Evolutionary conservation across 192 early-diverging fungal species (phyloP), one percentile per base, ranked within the genome.

Genomic region (Mortierella hygrophila): DNA sequence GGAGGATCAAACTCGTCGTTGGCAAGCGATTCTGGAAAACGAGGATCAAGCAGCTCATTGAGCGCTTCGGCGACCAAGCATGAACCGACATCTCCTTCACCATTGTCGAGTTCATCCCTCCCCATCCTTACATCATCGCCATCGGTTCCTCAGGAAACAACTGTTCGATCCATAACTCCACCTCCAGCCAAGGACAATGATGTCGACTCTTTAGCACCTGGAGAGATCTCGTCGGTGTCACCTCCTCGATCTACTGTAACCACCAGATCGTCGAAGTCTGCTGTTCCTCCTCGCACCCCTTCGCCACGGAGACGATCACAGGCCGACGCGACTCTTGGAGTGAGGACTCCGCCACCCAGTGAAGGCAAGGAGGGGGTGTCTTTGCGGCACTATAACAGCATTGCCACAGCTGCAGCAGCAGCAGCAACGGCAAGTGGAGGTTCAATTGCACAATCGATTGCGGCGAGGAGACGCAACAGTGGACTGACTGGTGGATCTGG

Each of bases 281-380:
- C 38, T 38, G 23, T 23, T 41, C 69, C 57, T n/a, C 7, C 72
- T 20, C 44, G 70, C 11, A 15, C 32, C 18, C 72, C 52, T 18
- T 21, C 76, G 7, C 18, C 76, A 49, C 32, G 49, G 54, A 41
- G 35, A 6, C 20, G n/a, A 8, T 23, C 74, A 6, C 65, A 26
- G 10, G 26, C 65, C 8, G 65, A 68, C 1, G 29, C 29, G 1
- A 41, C 26, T 18, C 79, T 40, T 23, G 69, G 74, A 42, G 76
- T 82, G 6, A 46, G 70, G 44, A 82, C 81, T 44, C 81, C 81
- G 3, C 81, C 81, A 9, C 81, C 81, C 13, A 82, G 81, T 21
- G 81, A 49, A 38, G 65, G 75, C 26, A 75, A 75, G 7, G 74
- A 72, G 16, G 47, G n/a, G 46, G 57, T 54, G 46, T n/a, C 76